phyloP scores from a whole-genome alignment of 805 yeast genomes.

The Kurtzmaniella fragi region DNA sequence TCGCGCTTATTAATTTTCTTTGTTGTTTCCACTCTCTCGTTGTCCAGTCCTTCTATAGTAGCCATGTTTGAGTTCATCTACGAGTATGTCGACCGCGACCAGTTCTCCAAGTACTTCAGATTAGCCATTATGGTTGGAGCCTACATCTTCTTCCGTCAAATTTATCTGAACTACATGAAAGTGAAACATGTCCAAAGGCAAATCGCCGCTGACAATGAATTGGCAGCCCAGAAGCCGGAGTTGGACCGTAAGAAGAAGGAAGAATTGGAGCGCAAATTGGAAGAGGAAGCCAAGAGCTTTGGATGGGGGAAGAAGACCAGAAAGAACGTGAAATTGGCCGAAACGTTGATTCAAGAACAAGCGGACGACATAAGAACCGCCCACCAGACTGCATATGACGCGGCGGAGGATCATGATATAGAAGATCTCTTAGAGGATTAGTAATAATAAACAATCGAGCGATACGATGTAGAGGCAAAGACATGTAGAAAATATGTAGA shows the following conservation, averaged over 20 bases:
- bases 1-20: too few species aligned
- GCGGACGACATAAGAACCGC: conserved; percentile 32
- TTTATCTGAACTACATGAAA: conserved; percentile 53
- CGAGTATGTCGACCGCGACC: conserved; percentile 33
- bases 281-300: conserved; percentile 44
- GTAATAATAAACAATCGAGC: not conserved
- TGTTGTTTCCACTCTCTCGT: too few species aligned
- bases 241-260: conserved; percentile 31
- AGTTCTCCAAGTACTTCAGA: conserved; percentile 41
- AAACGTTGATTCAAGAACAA: conserved; percentile 47
- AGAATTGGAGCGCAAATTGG: conserved; percentile 22
- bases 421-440: conserved; percentile 62
- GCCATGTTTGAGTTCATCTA: conserved; percentile 26
- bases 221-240: conserved; percentile 32
- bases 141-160: conserved; percentile 53
- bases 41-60: too few species aligned
- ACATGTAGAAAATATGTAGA: too few species aligned
- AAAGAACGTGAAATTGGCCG: conserved; percentile 50
- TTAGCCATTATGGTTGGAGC: conserved; percentile 55
- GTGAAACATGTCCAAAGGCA: conserved; percentile 46
- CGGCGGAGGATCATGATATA: conserved; percentile 61
- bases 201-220: conserved; percentile 42
- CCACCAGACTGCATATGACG: conserved; percentile 42
- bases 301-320: conserved; percentile 83
- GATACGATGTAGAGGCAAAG: too few species aligned